phyloP scores from a whole-genome alignment of 2,329 filamentous ascomycete genomes.

The Thermothelomyces thermophilus region DNA sequence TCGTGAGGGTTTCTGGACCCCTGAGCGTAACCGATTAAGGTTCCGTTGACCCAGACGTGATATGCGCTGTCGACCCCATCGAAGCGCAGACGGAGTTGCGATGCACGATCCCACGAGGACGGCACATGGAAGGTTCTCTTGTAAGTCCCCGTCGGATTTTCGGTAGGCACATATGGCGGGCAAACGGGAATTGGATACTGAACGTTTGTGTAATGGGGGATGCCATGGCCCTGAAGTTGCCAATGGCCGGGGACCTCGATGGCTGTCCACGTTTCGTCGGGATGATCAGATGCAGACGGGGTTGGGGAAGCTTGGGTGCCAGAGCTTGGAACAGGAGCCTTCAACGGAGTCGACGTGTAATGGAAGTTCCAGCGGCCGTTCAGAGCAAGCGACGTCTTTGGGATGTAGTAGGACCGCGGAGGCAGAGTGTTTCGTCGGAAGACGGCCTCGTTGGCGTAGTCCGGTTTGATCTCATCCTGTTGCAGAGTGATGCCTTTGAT shows the following conservation, averaged over 20 bases:
- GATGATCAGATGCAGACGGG: not conserved
- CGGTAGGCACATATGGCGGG: constrained; percentile 54
- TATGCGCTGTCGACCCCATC: constrained; percentile 68
- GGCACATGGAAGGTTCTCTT: constrained; percentile 50
- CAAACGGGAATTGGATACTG: constrained; percentile 59
- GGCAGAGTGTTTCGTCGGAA: constrained; percentile 49
- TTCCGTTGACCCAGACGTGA: constrained; percentile 61
- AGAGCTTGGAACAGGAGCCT: constrained; percentile 40
- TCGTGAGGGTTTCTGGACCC: constrained; percentile 63
- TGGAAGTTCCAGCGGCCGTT: constrained; percentile 55
- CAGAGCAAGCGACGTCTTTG: constrained; percentile 42
- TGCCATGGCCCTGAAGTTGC: constrained; percentile 63
- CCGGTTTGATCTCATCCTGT: constrained; percentile 34
- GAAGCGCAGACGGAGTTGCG: constrained; percentile 56
- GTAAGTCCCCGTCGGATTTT: constrained; percentile 62
- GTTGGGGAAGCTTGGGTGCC: too few relatives aligned
- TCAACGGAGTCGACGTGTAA: constrained; percentile 39
- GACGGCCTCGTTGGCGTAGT: constrained; percentile 45
- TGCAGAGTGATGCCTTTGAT: constrained; percentile 28
- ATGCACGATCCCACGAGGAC: constrained; percentile 35
- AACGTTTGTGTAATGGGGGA: constrained; percentile 63
- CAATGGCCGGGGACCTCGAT: constrained; percentile 61
- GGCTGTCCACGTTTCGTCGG: constrained; percentile 34
- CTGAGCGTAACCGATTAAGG: constrained; percentile 60
- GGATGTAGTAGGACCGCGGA: constrained; percentile 46